Evolutionary conservation across 306 rosid genomes (phyloP).

Genomic region (Cicer judaicum): DNA sequence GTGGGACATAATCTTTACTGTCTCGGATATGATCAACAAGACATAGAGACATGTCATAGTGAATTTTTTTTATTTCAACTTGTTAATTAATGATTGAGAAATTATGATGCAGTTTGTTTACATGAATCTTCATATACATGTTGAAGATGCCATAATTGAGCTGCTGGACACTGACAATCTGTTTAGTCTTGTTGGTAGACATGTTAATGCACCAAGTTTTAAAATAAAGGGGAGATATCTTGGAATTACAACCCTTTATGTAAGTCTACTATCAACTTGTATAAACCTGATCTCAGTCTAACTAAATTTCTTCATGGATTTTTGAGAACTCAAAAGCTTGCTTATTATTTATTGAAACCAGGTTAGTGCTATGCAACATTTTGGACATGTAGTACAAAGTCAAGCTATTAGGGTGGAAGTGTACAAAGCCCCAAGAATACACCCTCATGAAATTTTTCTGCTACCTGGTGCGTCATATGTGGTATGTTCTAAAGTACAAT

Average conservation of each 20-base stretch:
- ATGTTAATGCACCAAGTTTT: slow-evolving; percentile 59
- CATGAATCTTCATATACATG: slow-evolving; percentile 82
- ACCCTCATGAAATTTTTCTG: slow-evolving; percentile 73
- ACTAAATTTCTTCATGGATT: slow-evolving; percentile 37
- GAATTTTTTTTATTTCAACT: slow-evolving; percentile 23
- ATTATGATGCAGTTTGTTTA: slow-evolving; percentile 69
- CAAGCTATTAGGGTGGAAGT: slow-evolving; percentile 84
- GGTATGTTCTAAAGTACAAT: slow-evolving; percentile 58
- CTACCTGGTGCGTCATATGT: slow-evolving; percentile 85
- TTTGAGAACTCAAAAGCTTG: slow-evolving; percentile 37
- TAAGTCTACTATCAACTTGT: slow-evolving; percentile 52
- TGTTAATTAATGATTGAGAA: slow-evolving; percentile 45
- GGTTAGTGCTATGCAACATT: slow-evolving; percentile 75
- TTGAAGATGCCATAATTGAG: slow-evolving; percentile 80
- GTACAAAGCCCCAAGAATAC: slow-evolving; percentile 78
- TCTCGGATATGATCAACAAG: slow-evolving; percentile 38
- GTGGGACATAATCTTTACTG: slow-evolving; percentile 33
- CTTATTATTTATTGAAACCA: slow-evolving; percentile 54
- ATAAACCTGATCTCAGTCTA: slow-evolving; percentile 36
- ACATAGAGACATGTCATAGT: slow-evolving; percentile 7
- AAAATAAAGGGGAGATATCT: slow-evolving; percentile 69
- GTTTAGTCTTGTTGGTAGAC: slow-evolving; percentile 51
- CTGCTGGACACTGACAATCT: slow-evolving; percentile 57
- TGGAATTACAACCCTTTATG: slow-evolving; percentile 84
- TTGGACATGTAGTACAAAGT: slow-evolving; percentile 70